Percentiles rank a stretch among this genome's conserved stretches.
Conservation (phyloP, 2,329 filamentous ascomycete species). For the Alternaria angustiovoidea region DNA sequence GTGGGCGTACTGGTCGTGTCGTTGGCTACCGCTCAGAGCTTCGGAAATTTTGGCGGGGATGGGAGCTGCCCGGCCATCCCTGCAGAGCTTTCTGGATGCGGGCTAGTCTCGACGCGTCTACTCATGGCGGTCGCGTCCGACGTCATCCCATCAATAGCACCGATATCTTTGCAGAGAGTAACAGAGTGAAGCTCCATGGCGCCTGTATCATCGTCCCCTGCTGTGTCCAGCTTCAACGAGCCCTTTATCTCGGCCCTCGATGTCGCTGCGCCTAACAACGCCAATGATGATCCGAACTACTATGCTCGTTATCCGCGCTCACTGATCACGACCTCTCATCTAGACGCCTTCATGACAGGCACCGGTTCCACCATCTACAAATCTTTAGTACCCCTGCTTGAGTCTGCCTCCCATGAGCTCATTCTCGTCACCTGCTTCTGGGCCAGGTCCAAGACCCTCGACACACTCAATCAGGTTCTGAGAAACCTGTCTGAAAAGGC, state of each 20-base stretch:
- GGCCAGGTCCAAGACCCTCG: conserved; percentile 70
- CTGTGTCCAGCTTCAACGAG: conserved; percentile 26
- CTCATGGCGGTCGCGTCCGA: conserved; percentile 22
- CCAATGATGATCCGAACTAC: conserved; percentile 51
- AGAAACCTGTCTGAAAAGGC: conserved; percentile 64
- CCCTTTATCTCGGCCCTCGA: conserved; percentile 42
- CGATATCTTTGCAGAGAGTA: background rate
- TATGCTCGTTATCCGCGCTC: conserved; percentile 46
- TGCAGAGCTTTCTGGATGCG: conserved; percentile 16
- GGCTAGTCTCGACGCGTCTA: conserved; percentile 23
- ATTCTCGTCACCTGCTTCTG: conserved; percentile 86
- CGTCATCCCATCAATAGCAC: conserved; percentile 34
- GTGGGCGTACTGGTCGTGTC: conserved; percentile 1
- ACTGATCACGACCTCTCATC: conserved; percentile 45
- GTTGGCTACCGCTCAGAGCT: conserved; percentile 15
- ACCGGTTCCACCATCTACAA: conserved; percentile 56
- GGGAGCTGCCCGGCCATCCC: conserved; percentile 19
- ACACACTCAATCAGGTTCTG: conserved; percentile 66
- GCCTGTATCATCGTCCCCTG: conserved; percentile 4
- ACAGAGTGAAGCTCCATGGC: conserved; percentile 10
- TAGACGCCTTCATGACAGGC: conserved; percentile 53
- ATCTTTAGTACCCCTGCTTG: conserved; percentile 67
- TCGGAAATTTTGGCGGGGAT: conserved; percentile 45
- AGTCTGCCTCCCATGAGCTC: conserved; percentile 68
- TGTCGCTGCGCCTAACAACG: conserved; percentile 29